Evolutionary conservation across 2,329 filamentous ascomycete species (phyloP), one percentile per base, ranked within the genome.

Genomic region (Ascochyta viciae-villosae): DNA sequence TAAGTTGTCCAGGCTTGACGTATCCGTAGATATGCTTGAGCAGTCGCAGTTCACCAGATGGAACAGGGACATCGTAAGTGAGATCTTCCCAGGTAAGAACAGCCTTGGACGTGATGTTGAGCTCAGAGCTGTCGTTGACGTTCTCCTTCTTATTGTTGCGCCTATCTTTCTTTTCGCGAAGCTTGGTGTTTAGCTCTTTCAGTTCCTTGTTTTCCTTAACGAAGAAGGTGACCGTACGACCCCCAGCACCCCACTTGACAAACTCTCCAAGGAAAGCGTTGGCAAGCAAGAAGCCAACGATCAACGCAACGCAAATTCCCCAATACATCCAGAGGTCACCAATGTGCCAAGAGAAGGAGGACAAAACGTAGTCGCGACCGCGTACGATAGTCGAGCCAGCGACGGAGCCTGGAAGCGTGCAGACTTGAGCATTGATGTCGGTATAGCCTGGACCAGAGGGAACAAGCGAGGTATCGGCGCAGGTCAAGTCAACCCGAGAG

Each of bases 211-310:
- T 85, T 6, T 90, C 88, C 66, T 86, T 88, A 47, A 85, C 82
- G 74, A 90, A 96, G 49, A 92, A 87, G 29, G 89, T 93, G 23
- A 91, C 87, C 0, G 89, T 85, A 66, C 89, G 92, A n/a, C 92
- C 91, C 7, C 89, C 91, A 72, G 89, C 89, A 38, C 91, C 90
- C 63, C 88, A 91, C 54, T 87, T 90, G 66, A 96, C 81, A 22
- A 89, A 80, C 72, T 96, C 92, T 68, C 91, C 92, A 0, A 94
- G 82, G 15, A 91, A 82, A 35, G 92, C 88, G 62, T 96, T 77
- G 54, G 90, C 77, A 10, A 85, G 75, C 3, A 96, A 80, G 77
- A 96, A 96, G 57, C 87, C 86, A 37, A 89, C 76, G 50, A 96
- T 91, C 59, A 96, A 84, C 1, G 82, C 87, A 10, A 92, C 72